Evolutionary conservation across 1,284 basidiomycete genomes (phyloP), one percentile per base, ranked within the genome.

Genomic region (Ustilago curta): DNA sequence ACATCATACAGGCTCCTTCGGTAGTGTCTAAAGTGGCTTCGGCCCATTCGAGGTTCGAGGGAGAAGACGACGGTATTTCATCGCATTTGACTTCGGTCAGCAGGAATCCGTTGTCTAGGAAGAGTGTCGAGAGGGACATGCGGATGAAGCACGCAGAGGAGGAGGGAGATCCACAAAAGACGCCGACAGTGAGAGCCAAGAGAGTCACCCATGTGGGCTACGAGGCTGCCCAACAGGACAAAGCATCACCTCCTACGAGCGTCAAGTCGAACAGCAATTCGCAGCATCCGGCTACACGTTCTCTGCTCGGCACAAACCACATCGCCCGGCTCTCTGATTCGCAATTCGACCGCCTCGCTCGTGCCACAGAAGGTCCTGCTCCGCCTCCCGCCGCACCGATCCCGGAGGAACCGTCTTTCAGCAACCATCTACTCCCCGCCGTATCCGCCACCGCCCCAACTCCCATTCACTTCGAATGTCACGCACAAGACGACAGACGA

Each of bases 1-100:
- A 62, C 11, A 47, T 74, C 39, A 47, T 11, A 14, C 25, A 37
- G 8, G 44, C 70, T 4, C 49, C 65, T 2, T 50, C 52, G 3
- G 27, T 57, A 19, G 31, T 55, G 23, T 68, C 70, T 1, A 49
- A 63, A 18, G 45, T 50, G 8, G 52, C 65, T 18, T 59, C 65
- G 1, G 50, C 52, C 8, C 56, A 59, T 29, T 67, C 63, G 3
- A 9, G 25, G 12, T 57, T 50, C 11, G 3, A 18, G 0, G 45
- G 4, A 11, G 42, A 45, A 23, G 53, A 59, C 11, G 52, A 52
- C 16, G 60, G 32, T 5, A 39, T 50, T 4, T 53, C 53, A 5
- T 55, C 58, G 11, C 44, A 69, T 23, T 42, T 74, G 47, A 74
- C 71, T n/a, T 65, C 60, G 16, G 48, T 70, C 29, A 69, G 66